Evolutionary conservation across 1,284 basidiomycete species (phyloP), one percentile per base, ranked within the genome.

Genomic region (Ustilago curta): DNA sequence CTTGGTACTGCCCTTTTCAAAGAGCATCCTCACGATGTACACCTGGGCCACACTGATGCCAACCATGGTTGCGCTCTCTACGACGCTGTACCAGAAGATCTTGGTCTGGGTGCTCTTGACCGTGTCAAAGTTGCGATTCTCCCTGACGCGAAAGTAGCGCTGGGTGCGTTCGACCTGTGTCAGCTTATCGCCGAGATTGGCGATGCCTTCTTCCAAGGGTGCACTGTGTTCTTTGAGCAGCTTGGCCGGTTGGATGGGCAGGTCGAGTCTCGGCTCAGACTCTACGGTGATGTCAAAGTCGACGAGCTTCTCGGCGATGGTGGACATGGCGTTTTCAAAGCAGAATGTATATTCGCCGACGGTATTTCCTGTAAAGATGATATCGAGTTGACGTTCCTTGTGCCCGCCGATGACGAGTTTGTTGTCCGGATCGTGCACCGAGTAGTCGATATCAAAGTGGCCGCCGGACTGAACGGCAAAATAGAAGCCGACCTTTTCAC

Each of bases 281-380:
- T 84, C 83, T 25, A 84, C 83, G n/a, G 83, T 84, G 53, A 84
- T 84, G 62, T 84, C 83, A 48, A 84, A 84, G 59, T 84, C 83
- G 50, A 84, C 53, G 31, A 83, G 65, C 59, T 84, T 84, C 19
- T 83, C 82, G 11, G 67, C 75, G 21, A 78, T 59, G 8, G 71
- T 72, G 29, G 68, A 76, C 55, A 70, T 65, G 14, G 96, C 93
- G 86, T 99, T 99, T 84, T 95, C 92, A 85, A 99, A 97, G 87
- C 97, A 99, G 87, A 99, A 99, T 3, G 94, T 88, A 86, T 98
- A 98, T 88, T 99, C 97, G 80, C 96, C 96, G 61, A 92, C 89
- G 39, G 89, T 89, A 86, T 97, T 95, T 14, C 93, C 96, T 5
- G 97, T 99, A 76, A 99, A 90, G 70, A 99, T 93, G 83, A 92